Percentiles rank a stretch among this genome's conserved stretches.
Conservation (phyloP, 306 rosid species). For the Rosa multiflora region DNA sequence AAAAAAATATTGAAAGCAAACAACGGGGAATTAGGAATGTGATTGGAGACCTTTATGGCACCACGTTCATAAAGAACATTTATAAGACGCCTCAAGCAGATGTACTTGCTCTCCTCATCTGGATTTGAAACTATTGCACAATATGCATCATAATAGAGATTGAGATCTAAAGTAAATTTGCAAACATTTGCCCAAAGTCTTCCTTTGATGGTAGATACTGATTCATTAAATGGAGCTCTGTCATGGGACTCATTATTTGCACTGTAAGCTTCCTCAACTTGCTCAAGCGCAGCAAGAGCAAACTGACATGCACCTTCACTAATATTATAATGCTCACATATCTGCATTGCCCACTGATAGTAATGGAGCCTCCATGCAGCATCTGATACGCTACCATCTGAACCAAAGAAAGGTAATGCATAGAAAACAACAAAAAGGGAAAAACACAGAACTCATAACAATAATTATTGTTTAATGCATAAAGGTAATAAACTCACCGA, state of each 20-base stretch:
- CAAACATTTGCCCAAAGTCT: slow-evolving; percentile 93
- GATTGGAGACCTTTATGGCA: slow-evolving; percentile 68
- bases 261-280: slow-evolving; percentile 75
- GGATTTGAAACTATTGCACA: slow-evolving; percentile 97
- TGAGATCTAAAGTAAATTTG: slow-evolving; percentile 82
- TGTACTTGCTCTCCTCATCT: slow-evolving; percentile 86
- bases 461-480: slow-evolving; percentile 6
- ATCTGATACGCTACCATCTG: slow-evolving; percentile 52
- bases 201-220: slow-evolving; percentile 69
- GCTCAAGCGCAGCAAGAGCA: slow-evolving; percentile 98
- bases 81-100: slow-evolving; percentile 90
- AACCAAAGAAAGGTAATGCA: slow-evolving; percentile 14
- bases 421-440: neutral
- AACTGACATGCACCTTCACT: slow-evolving; percentile 93
- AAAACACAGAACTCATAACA: neutral
- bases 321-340: slow-evolving; percentile 78
- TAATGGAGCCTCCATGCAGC: slow-evolving; percentile 79
- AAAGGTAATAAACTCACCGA: slow-evolving; percentile 49
- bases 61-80: slow-evolving; percentile 77
- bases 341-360: slow-evolving; percentile 92
- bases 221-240: slow-evolving; percentile 48
- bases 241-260: slow-evolving; percentile 34
- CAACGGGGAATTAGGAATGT: slow-evolving; percentile 14
- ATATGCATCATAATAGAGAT: slow-evolving; percentile 73
- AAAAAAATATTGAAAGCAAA: slow-evolving; percentile 11